Percentiles rank a stretch among this genome's conserved stretches.
phyloP scores from a whole-genome alignment of 192 early-diverging fungal genomes.

The Coemansia reversa region DNA sequence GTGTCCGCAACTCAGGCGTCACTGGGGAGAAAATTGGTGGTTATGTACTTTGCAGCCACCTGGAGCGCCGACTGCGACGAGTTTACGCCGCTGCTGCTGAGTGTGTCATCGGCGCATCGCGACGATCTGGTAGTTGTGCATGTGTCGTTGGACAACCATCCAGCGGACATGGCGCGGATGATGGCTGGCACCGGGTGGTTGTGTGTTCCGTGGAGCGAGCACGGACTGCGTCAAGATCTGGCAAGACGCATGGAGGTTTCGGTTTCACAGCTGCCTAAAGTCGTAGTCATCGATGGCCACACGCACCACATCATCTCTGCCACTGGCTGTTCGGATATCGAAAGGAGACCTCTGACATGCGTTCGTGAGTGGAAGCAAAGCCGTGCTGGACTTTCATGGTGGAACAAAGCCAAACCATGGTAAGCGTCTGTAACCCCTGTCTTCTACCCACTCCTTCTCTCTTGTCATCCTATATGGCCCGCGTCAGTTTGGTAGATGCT shows the following conservation, averaged over 20 bases:
- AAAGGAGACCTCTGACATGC: conserved; percentile 46
- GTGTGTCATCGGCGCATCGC: conserved; percentile 29
- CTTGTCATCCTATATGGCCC: not conserved
- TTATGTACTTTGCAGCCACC: conserved; percentile 48
- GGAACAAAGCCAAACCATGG: conserved; percentile 46
- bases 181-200: conserved; percentile 47
- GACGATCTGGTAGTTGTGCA: conserved; percentile 41
- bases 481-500: conserved; percentile 4
- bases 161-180: conserved; percentile 46
- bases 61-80: conserved; percentile 55
- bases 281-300: conserved; percentile 38
- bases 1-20: conserved; percentile 27
- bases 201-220: conserved; percentile 46
- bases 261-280: conserved; percentile 32
- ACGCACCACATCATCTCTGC: conserved; percentile 41
- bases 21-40: conserved; percentile 31
- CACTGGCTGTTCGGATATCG: conserved; percentile 21
- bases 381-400: conserved; percentile 44
- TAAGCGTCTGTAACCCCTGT: conserved; percentile 15
- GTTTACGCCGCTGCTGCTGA: conserved; percentile 37
- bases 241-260: conserved; percentile 36
- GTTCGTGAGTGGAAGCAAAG: conserved; percentile 44
- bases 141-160: conserved; percentile 46
- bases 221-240: conserved; percentile 34
- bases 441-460: not conserved